Evolutionary conservation across 1,284 basidiomycete genomes (phyloP).

Genomic region (Amylostereum areolatum): DNA sequence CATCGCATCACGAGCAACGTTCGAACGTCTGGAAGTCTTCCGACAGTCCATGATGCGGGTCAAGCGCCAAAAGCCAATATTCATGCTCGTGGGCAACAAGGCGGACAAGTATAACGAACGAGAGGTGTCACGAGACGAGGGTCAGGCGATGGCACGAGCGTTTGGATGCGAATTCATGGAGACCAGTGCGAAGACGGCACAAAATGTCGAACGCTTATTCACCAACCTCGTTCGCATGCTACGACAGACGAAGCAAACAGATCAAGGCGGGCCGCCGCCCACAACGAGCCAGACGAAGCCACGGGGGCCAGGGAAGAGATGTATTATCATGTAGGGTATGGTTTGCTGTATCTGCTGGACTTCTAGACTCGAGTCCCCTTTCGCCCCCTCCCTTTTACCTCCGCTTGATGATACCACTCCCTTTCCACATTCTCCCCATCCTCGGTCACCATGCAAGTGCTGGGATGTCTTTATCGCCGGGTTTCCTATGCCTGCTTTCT

Average conservation of each 20-base stretch:
- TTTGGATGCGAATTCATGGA: constrained; percentile 96
- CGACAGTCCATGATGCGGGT: constrained; percentile 92
- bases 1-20: constrained; percentile 91
- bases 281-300: constrained; percentile 31
- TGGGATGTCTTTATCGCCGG: constrained; percentile 5
- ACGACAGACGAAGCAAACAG: constrained; percentile 53
- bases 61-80: constrained; percentile 82
- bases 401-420: constrained; percentile 69
- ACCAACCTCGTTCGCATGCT: constrained; percentile 87
- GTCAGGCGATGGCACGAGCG: constrained; percentile 74
- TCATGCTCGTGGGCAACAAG: constrained; percentile 92
- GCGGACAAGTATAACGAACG: constrained; percentile 82
- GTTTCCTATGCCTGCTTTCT: constrained; percentile 10
- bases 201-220: constrained; percentile 94
- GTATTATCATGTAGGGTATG: constrained; percentile 70
- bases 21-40: constrained; percentile 92
- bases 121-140: constrained; percentile 88
- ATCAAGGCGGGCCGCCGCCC: constrained; percentile 22
- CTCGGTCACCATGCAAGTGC: constrained; percentile 6
- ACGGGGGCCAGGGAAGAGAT: no score
- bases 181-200: constrained; percentile 91
- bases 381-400: constrained; percentile 34
- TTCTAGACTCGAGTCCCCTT: constrained; percentile 48
- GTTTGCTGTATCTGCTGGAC: constrained; percentile 28
- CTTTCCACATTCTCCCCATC: constrained; percentile 10